Evolutionary conservation across 2,329 filamentous ascomycete genomes (phyloP).

Genomic region (Ophiocordyceps unilateralis): DNA sequence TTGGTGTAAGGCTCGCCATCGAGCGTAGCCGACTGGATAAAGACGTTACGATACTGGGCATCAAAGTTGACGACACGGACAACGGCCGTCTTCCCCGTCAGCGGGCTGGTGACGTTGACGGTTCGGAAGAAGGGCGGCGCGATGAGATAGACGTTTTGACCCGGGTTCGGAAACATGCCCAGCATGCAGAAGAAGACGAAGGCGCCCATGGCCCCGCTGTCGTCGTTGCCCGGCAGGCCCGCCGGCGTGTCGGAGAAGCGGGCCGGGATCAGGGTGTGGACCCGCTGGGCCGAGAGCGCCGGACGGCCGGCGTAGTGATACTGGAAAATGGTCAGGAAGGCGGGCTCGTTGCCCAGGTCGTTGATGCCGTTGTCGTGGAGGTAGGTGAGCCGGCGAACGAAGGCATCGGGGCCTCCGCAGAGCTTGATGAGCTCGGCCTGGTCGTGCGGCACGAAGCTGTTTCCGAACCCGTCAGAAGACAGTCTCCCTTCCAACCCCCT

Average conservation of each 20-base stretch:
- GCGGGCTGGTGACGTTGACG: constrained; percentile 36
- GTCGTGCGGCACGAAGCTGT: constrained; percentile 34
- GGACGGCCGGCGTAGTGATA: constrained; percentile 55
- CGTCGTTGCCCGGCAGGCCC: constrained; percentile 55
- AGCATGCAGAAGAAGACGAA: constrained; percentile 52
- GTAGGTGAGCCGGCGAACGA: constrained; percentile 42
- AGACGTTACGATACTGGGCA: constrained; percentile 36
- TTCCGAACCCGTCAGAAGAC: not conserved
- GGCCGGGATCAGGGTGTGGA: constrained; percentile 47
- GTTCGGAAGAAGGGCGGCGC: constrained; percentile 49
- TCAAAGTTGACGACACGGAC: constrained; percentile 48
- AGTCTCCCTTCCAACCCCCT: not conserved
- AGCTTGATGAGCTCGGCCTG: constrained; percentile 34
- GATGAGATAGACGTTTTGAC: constrained; percentile 56
- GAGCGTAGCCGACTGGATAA: constrained; percentile 47
- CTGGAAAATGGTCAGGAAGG: constrained; percentile 48
- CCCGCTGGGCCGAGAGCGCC: constrained; percentile 31
- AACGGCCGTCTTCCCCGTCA: constrained; percentile 42
- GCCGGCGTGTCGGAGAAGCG: constrained; percentile 40
- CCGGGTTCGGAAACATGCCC: constrained; percentile 51
- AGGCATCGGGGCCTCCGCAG: constrained; percentile 40
- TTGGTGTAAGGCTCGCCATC: constrained; percentile 41
- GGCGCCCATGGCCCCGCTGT: constrained; percentile 52
- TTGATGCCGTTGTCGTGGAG: constrained; percentile 46
- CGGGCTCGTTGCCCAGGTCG: constrained; percentile 45